These are phyloP conservation scores for Herpotrichia juniperi DNA, from an alignment of 2,329 filamentous ascomycete species.

Conservation along the genomic window DNA sequence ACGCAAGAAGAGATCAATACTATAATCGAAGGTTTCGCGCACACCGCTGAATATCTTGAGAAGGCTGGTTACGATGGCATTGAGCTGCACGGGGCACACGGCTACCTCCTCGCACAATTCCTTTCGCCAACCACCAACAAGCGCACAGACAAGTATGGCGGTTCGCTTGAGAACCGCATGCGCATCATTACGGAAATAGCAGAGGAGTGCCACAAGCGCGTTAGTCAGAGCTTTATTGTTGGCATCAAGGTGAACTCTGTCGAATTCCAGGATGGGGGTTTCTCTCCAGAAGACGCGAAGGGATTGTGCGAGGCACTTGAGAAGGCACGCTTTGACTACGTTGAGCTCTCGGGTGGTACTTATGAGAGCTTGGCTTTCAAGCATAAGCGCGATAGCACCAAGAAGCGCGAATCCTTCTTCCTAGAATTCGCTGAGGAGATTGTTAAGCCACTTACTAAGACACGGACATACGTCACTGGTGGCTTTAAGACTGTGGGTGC, in stretches of 20 bases:
- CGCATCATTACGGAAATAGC: slow-evolving; percentile 50
- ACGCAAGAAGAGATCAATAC: slow-evolving; percentile 61
- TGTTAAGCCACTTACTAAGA: too few species aligned
- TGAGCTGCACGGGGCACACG: slow-evolving; percentile 53
- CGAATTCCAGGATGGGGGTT: slow-evolving; percentile 60
- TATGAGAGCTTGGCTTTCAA: slow-evolving; percentile 62
- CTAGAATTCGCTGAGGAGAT: too few species aligned
- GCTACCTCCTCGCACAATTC: slow-evolving; percentile 54
- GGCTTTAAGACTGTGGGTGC: too few species aligned
- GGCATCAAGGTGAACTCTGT: slow-evolving; percentile 66
- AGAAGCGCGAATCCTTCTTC: too few species aligned
- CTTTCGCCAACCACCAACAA: slow-evolving; percentile 49
- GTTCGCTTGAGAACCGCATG: slow-evolving; percentile 49
- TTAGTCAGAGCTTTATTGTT: slow-evolving; percentile 50
- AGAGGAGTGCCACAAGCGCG: slow-evolving; percentile 44
- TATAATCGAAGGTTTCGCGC: slow-evolving; percentile 65
- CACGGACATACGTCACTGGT: too few species aligned
- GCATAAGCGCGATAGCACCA: too few species aligned
- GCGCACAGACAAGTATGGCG: slow-evolving; percentile 53
- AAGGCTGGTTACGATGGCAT: slow-evolving; percentile 66
- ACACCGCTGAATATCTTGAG: slow-evolving; percentile 66
- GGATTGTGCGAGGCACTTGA: slow-evolving; percentile 57
- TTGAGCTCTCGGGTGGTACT: slow-evolving; percentile 66
- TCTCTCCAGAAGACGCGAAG: slow-evolving; percentile 58
- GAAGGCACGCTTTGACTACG: slow-evolving; percentile 59